phyloP scores from a whole-genome alignment of 78 protist genomes.

The Bigelowiella natans region DNA sequence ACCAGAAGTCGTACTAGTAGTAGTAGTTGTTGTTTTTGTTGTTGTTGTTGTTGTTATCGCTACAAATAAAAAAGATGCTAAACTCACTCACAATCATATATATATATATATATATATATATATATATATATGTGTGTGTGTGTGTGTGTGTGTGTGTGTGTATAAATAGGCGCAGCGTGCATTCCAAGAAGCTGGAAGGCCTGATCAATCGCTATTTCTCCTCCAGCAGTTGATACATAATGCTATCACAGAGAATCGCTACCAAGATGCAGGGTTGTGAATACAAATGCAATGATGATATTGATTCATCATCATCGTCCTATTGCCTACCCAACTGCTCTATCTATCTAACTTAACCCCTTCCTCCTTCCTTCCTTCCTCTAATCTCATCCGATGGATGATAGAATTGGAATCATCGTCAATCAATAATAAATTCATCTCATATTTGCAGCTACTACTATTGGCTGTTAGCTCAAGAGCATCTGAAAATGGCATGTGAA shows the following conservation, averaged over 20 bases:
- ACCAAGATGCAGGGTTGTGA: background rate
- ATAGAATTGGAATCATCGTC: too few relatives aligned
- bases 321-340: too few relatives aligned
- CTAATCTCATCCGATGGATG: too few relatives aligned
- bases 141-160: background rate
- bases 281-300: too few relatives aligned
- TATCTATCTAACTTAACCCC: too few relatives aligned
- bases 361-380: too few relatives aligned
- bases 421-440: too few relatives aligned
- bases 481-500: background rate
- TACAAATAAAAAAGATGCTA: too few relatives aligned
- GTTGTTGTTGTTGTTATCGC: too few relatives aligned
- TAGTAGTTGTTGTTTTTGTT: too few relatives aligned
- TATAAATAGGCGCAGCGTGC: background rate
- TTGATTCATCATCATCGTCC: too few relatives aligned
- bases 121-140: background rate
- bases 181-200: background rate
- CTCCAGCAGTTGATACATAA: background rate
- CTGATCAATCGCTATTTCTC: background rate
- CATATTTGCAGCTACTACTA: background rate
- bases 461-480: background rate
- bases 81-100: background rate
- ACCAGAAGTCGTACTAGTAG: too few relatives aligned
- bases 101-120: background rate
- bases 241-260: background rate